These are phyloP conservation scores for Alternaria dauci DNA, from an alignment of 2,329 filamentous ascomycete species.

Conservation along the genomic window DNA sequence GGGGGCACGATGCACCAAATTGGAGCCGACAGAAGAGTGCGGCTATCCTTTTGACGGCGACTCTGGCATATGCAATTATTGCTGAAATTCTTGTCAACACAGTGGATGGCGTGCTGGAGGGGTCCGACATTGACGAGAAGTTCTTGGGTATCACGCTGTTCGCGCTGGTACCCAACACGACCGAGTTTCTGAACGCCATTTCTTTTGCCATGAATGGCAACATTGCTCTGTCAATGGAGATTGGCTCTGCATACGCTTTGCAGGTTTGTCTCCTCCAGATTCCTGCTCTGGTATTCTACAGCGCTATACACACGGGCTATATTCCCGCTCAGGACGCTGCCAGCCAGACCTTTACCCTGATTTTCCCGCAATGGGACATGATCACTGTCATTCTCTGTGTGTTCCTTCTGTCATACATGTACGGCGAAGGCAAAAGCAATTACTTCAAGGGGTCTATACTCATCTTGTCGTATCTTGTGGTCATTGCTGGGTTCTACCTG, in stretches of 20 bases:
- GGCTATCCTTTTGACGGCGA: slow-evolving; percentile 86
- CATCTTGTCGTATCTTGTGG: slow-evolving; percentile 89
- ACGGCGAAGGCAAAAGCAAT: slow-evolving; percentile 98
- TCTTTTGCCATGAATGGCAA: slow-evolving; percentile 99
- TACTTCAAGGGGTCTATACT: slow-evolving; percentile 99
- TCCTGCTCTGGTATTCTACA: slow-evolving; percentile 90
- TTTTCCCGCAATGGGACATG: slow-evolving; percentile 99
- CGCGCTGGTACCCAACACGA: slow-evolving; percentile 96
- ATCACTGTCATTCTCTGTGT: slow-evolving; percentile 95
- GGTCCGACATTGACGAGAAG: slow-evolving; percentile 92
- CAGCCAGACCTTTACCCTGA: slow-evolving; percentile 78
- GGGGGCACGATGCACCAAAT: slow-evolving; percentile 95
- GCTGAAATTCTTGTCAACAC: slow-evolving; percentile 97
- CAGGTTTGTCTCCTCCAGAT: slow-evolving; percentile 97
- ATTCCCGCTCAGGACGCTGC: slow-evolving; percentile 63
- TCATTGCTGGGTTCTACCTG: slow-evolving; percentile 90
- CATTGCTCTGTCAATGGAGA: slow-evolving; percentile 98
- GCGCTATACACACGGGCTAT: slow-evolving; percentile 72
- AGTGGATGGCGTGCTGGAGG: slow-evolving; percentile 93
- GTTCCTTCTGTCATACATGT: slow-evolving; percentile 96
- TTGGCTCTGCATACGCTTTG: slow-evolving; percentile 94
- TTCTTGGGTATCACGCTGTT: slow-evolving; percentile 97
- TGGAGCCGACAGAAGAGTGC: slow-evolving; percentile 94
- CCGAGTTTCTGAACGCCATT: slow-evolving; percentile 98
- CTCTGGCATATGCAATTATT: slow-evolving; percentile 92